phyloP scores from a whole-genome alignment of 441 rosid species.

The Pelargonium citronellum region DNA sequence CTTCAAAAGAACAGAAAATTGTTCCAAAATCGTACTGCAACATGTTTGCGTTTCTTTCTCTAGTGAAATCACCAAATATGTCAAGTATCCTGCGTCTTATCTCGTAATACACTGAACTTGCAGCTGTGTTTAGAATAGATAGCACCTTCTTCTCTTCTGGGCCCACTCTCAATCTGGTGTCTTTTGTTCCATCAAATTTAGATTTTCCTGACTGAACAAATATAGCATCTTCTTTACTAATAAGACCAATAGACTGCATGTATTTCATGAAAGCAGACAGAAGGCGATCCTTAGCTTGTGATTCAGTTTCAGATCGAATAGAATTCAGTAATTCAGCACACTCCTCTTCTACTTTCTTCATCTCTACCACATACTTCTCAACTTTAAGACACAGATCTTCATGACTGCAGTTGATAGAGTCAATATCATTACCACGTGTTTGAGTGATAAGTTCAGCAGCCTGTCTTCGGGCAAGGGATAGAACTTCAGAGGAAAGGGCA shows the following conservation, averaged over 20 bases:
- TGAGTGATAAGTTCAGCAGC: constrained; percentile 70
- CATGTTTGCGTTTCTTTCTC: constrained; percentile 37
- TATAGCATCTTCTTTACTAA: constrained; percentile 46
- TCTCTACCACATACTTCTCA: constrained; percentile 62
- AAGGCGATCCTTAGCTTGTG: constrained; percentile 77
- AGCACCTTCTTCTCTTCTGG: constrained; percentile 60
- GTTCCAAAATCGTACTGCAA: constrained; percentile 41
- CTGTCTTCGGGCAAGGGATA: constrained; percentile 75
- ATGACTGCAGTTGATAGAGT: constrained; percentile 50
- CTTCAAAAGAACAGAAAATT: constrained; percentile 55
- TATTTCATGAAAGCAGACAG: constrained; percentile 63
- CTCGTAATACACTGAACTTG: constrained; percentile 57
- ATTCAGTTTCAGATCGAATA: constrained; percentile 59
- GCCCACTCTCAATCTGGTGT: constrained; percentile 32
- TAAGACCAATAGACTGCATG: constrained; percentile 61
- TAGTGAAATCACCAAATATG: constrained; percentile 37
- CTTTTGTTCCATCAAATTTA: constrained; percentile 36
- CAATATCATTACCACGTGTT: constrained; percentile 46
- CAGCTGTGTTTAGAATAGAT: constrained; percentile 52
- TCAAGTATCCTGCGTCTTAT: constrained; percentile 49
- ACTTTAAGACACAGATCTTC: constrained; percentile 60
- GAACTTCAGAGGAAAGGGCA: constrained; percentile 63
- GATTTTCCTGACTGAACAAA: constrained; percentile 34
- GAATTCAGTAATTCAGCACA: constrained; percentile 61
- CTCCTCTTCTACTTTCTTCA: constrained; percentile 64